A percentile compares a stretch with the other conserved stretches of the same genome.
Conservation (phyloP, 805 yeast species). For the Wickerhamiella australiensis region DNA sequence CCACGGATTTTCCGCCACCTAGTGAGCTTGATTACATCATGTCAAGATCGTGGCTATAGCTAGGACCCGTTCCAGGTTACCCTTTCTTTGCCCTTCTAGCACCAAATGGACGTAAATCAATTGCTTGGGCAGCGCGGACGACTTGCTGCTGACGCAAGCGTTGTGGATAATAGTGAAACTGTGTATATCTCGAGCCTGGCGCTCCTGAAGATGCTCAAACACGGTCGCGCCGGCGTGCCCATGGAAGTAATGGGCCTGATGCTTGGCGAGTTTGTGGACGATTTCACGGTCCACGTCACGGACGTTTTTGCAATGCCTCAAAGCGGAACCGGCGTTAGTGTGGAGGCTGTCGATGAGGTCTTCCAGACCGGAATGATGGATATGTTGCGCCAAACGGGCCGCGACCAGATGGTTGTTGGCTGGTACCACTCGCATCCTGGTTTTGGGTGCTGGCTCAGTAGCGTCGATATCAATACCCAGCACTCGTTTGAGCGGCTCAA, state of each 20-base stretch:
- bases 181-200: slow-evolving; percentile 95
- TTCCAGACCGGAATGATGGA: slow-evolving; percentile 99
- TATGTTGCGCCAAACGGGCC: slow-evolving; percentile 96
- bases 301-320: slow-evolving; percentile 99
- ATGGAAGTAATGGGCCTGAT: slow-evolving; percentile 92
- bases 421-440: slow-evolving; percentile 99
- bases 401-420: slow-evolving; percentile 98
- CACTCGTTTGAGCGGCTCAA: slow-evolving; percentile 95
- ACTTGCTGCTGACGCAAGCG: slow-evolving; percentile 47
- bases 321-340: slow-evolving; percentile 89
- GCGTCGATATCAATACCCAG: slow-evolving; percentile 95
- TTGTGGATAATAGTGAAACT: slow-evolving; percentile 90
- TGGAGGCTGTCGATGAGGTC: slow-evolving; percentile 98
- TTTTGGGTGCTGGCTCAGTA: slow-evolving; percentile 98
- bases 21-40: too few relatives aligned
- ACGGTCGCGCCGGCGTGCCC: slow-evolving; percentile 71
- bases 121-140: slow-evolving; percentile 14
- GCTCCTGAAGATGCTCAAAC: slow-evolving; percentile 88
- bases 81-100: too few relatives aligned
- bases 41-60: too few relatives aligned
- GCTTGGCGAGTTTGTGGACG: slow-evolving; percentile 97
- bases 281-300: slow-evolving; percentile 89
- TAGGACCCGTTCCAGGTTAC: too few relatives aligned
- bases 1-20: too few relatives aligned
- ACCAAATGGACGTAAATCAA: slow-evolving; percentile 12